Conservation (phyloP, 305 asterid genomes). For the Ilex paraguariensis region DNA sequence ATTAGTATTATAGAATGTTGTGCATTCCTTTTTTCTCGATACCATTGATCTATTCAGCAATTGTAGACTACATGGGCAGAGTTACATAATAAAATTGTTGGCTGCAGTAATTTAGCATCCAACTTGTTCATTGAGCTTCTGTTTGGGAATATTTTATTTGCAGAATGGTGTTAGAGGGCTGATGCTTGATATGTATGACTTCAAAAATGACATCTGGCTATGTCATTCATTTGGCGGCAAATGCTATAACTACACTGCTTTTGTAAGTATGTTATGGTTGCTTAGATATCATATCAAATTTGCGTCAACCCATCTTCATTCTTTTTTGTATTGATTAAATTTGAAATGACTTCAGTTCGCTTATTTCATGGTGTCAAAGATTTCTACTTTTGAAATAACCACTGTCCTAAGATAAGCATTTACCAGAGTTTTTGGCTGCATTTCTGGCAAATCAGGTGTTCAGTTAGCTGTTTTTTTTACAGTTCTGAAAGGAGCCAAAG, state of each 20-base stretch:
- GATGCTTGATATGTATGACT: conserved; percentile 92
- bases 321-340: not conserved
- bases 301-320: not conserved
- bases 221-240: conserved; percentile 84
- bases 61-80: no score
- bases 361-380: not conserved
- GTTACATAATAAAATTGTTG: no score
- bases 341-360: not conserved
- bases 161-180: conserved; percentile 92
- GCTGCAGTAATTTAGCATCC: no score
- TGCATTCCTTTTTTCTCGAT: no score
- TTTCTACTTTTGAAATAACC: no score
- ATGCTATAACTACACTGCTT: conserved; percentile 83
- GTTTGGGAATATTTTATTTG: conserved; percentile 6
- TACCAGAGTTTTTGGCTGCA: no score
- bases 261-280: conserved; percentile 50
- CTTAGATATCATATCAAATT: conserved; percentile 1
- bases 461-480: not conserved
- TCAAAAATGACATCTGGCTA: conserved; percentile 71
- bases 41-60: no score
- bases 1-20: no score
- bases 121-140: not conserved
- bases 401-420: not conserved
- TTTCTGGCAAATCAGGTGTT: no score
- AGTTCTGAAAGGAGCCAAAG: no score